Conservation (phyloP, 1,139 yeast genomes). For the Taphrina wiesneri region DNA sequence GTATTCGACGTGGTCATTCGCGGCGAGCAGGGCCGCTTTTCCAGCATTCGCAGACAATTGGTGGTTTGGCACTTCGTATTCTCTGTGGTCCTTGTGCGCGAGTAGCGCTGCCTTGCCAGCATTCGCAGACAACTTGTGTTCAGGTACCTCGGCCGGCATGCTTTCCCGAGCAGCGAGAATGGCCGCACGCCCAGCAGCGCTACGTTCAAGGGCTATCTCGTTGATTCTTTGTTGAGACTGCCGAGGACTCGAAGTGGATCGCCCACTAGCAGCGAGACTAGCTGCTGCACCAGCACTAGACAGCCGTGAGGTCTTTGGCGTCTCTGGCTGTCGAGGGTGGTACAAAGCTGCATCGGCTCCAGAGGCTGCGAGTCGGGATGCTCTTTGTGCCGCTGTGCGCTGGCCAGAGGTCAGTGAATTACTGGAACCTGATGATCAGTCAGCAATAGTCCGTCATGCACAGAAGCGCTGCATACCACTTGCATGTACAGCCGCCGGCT, state of each 20-base stretch:
- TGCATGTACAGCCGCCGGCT: constrained; percentile 10
- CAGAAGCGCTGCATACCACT: neutral
- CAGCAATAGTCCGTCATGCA: neutral
- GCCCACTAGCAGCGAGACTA: constrained; percentile 23
- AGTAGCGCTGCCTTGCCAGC: constrained; percentile 31
- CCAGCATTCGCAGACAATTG: constrained; percentile 27
- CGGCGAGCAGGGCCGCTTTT: constrained; percentile 27
- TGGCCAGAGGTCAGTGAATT: constrained; percentile 15
- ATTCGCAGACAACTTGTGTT: constrained; percentile 15
- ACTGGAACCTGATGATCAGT: neutral
- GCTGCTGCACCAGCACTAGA: constrained; percentile 33
- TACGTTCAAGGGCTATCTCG: neutral
- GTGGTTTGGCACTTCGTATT: constrained; percentile 29
- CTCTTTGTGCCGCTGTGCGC: constrained; percentile 22
- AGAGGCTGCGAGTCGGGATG: constrained; percentile 25
- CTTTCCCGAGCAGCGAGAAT: constrained; percentile 25
- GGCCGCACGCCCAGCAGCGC: constrained; percentile 26
- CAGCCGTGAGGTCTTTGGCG: neutral
- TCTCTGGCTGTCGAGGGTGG: constrained; percentile 12
- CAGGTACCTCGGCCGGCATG: constrained; percentile 18
- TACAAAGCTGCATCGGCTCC: constrained; percentile 24
- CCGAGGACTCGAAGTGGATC: neutral
- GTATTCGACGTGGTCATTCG: constrained; percentile 16
- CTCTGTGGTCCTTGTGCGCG: constrained; percentile 19
- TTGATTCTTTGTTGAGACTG: constrained; percentile 9